Evolutionary conservation across 805 yeast species (phyloP).

Genomic region (Saccharomycopsis lassenensis): DNA sequence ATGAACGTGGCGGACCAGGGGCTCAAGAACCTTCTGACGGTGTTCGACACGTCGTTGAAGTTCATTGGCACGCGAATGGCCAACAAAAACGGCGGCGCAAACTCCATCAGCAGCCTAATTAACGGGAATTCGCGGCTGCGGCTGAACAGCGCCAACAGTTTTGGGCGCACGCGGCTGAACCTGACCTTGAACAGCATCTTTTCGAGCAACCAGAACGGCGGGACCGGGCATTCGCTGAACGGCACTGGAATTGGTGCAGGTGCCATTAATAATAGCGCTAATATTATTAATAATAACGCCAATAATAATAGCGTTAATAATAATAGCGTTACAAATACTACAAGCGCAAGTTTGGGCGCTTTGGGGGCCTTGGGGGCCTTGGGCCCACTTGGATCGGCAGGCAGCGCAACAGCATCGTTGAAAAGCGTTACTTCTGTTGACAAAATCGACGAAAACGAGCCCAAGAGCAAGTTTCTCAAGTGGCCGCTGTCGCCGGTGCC

Average conservation of each 20-base stretch:
- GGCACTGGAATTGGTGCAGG: neutral
- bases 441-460: slow-evolving; percentile 2
- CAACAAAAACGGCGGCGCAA: neutral
- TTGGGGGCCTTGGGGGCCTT: no score
- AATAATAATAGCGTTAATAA: neutral
- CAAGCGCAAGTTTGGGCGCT: no score
- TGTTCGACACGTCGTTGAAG: slow-evolving; percentile 15
- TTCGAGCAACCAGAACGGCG: no score
- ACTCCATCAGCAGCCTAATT: neutral
- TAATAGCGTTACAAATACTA: no score
- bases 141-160: slow-evolving; percentile 13
- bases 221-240: no score
- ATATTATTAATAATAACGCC: neutral
- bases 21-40: slow-evolving; percentile 8
- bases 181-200: slow-evolving; percentile 3
- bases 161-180: slow-evolving; percentile 7
- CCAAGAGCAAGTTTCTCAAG: slow-evolving; percentile 3
- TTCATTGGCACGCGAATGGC: slow-evolving; percentile 14
- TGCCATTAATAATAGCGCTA: neutral
- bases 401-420: no score
- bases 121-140: slow-evolving; percentile 9
- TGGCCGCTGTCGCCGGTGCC: neutral
- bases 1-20: slow-evolving; percentile 16
- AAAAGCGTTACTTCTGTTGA: neutral
- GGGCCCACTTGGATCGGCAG: no score